These are phyloP conservation scores for Amniculicola lignicola DNA, from an alignment of 495 filamentous ascomycete species.

Conservation along the genomic window DNA sequence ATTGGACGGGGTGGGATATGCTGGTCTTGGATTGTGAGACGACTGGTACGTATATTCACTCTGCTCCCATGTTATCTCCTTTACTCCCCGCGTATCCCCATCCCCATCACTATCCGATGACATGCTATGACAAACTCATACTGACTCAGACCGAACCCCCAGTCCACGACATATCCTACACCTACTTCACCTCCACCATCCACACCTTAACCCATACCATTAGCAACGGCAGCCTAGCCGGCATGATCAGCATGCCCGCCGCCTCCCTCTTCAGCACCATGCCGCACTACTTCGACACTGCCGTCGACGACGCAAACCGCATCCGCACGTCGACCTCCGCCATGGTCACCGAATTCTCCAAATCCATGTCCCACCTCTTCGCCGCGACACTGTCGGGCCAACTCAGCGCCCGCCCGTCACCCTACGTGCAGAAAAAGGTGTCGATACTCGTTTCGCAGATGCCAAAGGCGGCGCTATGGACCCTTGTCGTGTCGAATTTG, in stretches of 20 bases:
- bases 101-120: too few species aligned
- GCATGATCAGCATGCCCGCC: conserved; percentile 7
- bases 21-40: too few species aligned
- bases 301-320: not conserved
- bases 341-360: not conserved
- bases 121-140: too few species aligned
- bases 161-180: conserved; percentile 13
- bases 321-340: not conserved
- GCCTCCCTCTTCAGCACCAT: not conserved
- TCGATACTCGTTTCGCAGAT: conserved; percentile 9
- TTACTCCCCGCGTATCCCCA: too few species aligned
- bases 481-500: conserved; percentile 10
- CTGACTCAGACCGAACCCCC: too few species aligned
- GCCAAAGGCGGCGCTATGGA: conserved; percentile 16
- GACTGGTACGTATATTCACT: too few species aligned
- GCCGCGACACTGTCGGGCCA: not conserved
- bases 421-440: not conserved
- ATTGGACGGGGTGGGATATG: too few species aligned
- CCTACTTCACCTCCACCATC: not conserved
- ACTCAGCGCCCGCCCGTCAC: not conserved
- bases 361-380: not conserved
- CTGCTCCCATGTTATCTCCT: too few species aligned
- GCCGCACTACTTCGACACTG: not conserved
- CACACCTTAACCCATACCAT: not conserved
- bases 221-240: conserved; percentile 19